Evolutionary conservation across 805 yeast genomes (phyloP).

Genomic region (Starmerella roubikii): DNA sequence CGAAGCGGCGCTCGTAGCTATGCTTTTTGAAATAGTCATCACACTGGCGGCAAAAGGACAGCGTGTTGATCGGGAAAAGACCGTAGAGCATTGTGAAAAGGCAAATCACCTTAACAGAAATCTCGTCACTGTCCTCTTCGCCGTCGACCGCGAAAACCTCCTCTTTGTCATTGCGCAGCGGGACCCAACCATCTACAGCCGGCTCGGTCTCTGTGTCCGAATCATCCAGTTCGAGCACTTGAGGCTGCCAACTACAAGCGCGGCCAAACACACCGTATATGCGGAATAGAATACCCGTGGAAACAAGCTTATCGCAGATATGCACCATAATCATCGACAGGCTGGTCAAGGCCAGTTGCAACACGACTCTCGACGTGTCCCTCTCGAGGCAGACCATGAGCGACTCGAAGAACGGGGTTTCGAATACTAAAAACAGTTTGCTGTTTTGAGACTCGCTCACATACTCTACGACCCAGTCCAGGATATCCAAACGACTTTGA

Average conservation of each 20-base stretch:
- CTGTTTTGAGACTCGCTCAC: conserved; percentile 16
- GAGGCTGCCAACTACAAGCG: conserved; percentile 29
- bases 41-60: conserved; percentile 34
- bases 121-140: background rate
- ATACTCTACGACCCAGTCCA: conserved; percentile 28
- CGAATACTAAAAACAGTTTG: conserved; percentile 19
- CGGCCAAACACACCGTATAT: conserved; percentile 36
- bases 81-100: conserved; percentile 44
- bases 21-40: conserved; percentile 24
- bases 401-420: conserved; percentile 18
- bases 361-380: conserved; percentile 32
- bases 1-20: conserved; percentile 14
- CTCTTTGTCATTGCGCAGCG: background rate
- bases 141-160: background rate
- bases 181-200: background rate
- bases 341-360: conserved; percentile 29
- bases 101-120: conserved; percentile 23
- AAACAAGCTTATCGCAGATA: conserved; percentile 26
- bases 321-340: conserved; percentile 36
- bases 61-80: conserved; percentile 39
- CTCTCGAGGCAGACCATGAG: conserved; percentile 22
- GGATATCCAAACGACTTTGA: conserved; percentile 28
- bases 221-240: conserved; percentile 2
- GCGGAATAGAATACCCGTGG: conserved; percentile 24
- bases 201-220: background rate